Conservation (phyloP, 106 monocot species). For the Acanthochlamys bracteata region DNA sequence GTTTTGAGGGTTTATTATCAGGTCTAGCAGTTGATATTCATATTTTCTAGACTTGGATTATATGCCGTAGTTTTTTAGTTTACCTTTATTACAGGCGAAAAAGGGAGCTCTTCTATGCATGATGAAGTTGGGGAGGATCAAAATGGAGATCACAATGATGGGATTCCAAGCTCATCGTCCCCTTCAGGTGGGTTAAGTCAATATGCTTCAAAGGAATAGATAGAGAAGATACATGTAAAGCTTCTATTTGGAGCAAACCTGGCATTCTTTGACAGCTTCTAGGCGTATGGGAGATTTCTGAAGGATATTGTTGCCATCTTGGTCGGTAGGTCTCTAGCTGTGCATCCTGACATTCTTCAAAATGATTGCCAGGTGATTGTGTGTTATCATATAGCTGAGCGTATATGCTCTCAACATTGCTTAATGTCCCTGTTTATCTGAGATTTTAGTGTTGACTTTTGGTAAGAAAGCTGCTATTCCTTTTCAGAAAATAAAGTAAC, state of each 20-base stretch:
- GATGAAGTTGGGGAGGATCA: slow-evolving; percentile 56
- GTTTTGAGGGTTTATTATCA: neutral
- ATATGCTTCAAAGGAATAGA: slow-evolving; percentile 86
- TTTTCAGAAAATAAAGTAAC: too few relatives aligned
- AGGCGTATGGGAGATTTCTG: slow-evolving; percentile 49
- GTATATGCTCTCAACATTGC: neutral
- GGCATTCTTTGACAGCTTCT: slow-evolving; percentile 82
- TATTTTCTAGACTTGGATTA: neutral
- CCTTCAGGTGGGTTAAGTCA: slow-evolving; percentile 98
- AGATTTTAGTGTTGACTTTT: neutral
- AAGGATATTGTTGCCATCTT: slow-evolving; percentile 70
- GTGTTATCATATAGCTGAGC: slow-evolving; percentile 6
- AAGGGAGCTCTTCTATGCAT: slow-evolving; percentile 25
- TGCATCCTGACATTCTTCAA: slow-evolving; percentile 47
- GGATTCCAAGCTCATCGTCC: slow-evolving; percentile 64
- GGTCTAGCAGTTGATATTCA: neutral
- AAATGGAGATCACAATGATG: slow-evolving; percentile 57
- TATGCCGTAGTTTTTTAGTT: neutral
- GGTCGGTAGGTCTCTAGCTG: slow-evolving; percentile 95
- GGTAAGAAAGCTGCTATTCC: too few relatives aligned
- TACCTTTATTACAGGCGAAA: slow-evolving; percentile 33
- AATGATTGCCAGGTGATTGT: slow-evolving; percentile 35
- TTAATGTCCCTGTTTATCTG: neutral
- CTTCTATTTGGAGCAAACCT: slow-evolving; percentile 79
- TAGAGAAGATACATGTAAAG: slow-evolving; percentile 83